Percentiles rank a stretch among this genome's conserved stretches.
Conservation (phyloP, 768 basidiomycete species). For the Psilocybe subaeruginosa region DNA sequence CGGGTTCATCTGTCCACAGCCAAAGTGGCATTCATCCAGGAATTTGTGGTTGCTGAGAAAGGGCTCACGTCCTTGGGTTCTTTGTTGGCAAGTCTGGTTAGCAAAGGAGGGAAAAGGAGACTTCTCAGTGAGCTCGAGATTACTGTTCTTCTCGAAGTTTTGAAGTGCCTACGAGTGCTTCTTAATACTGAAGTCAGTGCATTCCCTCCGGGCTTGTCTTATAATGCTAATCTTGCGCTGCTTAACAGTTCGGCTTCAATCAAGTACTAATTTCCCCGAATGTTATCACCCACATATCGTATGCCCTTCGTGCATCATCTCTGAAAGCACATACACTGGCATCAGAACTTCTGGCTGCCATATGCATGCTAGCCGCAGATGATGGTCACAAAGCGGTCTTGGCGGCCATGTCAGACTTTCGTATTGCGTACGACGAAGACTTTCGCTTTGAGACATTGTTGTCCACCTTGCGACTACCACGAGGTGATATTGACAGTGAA, state of each 20-base stretch:
- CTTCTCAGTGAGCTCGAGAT: constrained; percentile 66
- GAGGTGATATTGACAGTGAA: constrained; percentile 39
- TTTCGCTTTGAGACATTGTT: constrained; percentile 85
- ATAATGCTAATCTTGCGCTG: constrained; percentile 8
- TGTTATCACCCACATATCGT: constrained; percentile 73
- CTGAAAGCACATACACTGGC: constrained; percentile 70
- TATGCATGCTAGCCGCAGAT: constrained; percentile 71
- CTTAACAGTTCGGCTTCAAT: constrained; percentile 66
- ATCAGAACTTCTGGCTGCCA: constrained; percentile 81
- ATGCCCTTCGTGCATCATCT: constrained; percentile 67
- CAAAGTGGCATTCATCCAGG: constrained; percentile 74
- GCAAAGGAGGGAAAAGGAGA: constrained; percentile 67
- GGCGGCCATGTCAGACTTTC: constrained; percentile 80
- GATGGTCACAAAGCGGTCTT: constrained; percentile 79
- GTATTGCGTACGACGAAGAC: constrained; percentile 66
- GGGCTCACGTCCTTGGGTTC: constrained; percentile 68
- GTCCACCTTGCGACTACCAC: constrained; percentile 57
- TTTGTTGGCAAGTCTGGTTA: constrained; percentile 62
- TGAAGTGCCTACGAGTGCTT: constrained; percentile 81
- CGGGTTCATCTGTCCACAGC: constrained; percentile 88
- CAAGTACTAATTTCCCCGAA: constrained; percentile 64
- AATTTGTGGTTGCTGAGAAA: constrained; percentile 67
- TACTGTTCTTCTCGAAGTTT: constrained; percentile 68
- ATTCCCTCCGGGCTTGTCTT: not conserved
- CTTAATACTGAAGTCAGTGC: constrained; percentile 80